phyloP scores from a whole-genome alignment of 306 rosid species.

The Cicer cuneatum region DNA sequence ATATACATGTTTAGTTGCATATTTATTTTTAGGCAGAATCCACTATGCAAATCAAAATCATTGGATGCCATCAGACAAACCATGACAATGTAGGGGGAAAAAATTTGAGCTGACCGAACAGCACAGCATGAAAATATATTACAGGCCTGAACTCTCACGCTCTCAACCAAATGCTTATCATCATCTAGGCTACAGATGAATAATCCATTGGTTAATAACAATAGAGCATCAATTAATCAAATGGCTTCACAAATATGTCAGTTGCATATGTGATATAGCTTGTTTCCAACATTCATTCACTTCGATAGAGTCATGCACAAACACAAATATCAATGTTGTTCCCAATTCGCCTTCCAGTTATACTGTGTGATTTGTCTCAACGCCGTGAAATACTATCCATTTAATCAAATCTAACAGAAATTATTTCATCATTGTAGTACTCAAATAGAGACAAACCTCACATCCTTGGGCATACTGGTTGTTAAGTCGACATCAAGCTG shows the following conservation, averaged over 20 bases:
- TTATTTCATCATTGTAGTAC: not conserved
- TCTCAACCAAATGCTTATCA: not conserved
- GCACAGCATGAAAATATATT: conserved; percentile 29
- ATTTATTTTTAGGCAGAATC: not conserved
- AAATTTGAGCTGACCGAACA: not conserved
- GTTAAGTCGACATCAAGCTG: conserved; percentile 16
- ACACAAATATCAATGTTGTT: too few relatives aligned
- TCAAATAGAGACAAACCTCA: conserved; percentile 23
- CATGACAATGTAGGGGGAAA: not conserved
- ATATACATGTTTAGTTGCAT: not conserved
- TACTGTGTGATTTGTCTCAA: too few relatives aligned
- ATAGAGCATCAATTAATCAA: too few relatives aligned
- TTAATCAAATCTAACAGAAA: not conserved
- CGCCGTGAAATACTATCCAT: too few relatives aligned
- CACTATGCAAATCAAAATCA: not conserved
- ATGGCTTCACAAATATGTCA: too few relatives aligned
- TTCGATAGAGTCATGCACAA: too few relatives aligned
- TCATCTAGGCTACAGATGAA: not conserved
- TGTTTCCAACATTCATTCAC: too few relatives aligned
- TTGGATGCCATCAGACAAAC: conserved; percentile 29
- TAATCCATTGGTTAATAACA: too few relatives aligned
- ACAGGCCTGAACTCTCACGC: conserved; percentile 23
- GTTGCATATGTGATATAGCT: too few relatives aligned
- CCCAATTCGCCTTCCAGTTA: too few relatives aligned
- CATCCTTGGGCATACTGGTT: not conserved